Base-by-base conservation (phyloP, 164 flowering plant species). In the Liriodendron chinense region DNA sequence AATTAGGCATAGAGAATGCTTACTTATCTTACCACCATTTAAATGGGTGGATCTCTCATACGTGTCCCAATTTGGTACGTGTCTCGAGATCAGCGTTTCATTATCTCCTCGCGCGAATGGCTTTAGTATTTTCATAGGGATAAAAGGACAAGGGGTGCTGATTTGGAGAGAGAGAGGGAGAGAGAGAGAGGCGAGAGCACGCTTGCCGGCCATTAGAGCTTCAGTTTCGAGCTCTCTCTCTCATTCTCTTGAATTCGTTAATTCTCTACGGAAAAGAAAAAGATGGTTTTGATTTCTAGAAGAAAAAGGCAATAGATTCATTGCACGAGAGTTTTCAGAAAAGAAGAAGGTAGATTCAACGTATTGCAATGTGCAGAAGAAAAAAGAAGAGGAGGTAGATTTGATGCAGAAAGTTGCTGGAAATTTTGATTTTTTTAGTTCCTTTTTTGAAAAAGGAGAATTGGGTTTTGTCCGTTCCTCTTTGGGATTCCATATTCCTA, bases 161-260 rank as follows among this genome's bases (percentile, higher is more conserved):
- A 69, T 69, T 69, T n/a, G 56, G 57, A 47, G 56, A 43, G 71
- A 68, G 23, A 13, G 21, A 14, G 69, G 34, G n/a, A 68, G 49
- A 12, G 71, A 69, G 18, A 43, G 56, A 47, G 9, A 69, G 56
- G n/a, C 14, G 8, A 43, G 0, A n/a, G 71, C 71, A 69, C 48
- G 69, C 69, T 67, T 69, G 71, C 23, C 71, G 47, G 71, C 71
- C 71, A 69, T 69, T 69, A 8, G 24, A 69, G 23, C 48, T 65
- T 69, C 56, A 69, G 23, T 18, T 65, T 23, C 68, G 2, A 22
- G 25, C 47, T 9, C 16, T 65, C n/a, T 67, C 2, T 24, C 26
- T 65, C 7, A 10, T 65, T 65, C 20, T 63, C 66, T 57, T 13
- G 24, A 67, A 67, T 13, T 67, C 69, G 26, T 67, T 28, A 22